phyloP scores from a whole-genome alignment of 2,329 filamentous ascomycete genomes.

The Dactylellina haptotyla region DNA sequence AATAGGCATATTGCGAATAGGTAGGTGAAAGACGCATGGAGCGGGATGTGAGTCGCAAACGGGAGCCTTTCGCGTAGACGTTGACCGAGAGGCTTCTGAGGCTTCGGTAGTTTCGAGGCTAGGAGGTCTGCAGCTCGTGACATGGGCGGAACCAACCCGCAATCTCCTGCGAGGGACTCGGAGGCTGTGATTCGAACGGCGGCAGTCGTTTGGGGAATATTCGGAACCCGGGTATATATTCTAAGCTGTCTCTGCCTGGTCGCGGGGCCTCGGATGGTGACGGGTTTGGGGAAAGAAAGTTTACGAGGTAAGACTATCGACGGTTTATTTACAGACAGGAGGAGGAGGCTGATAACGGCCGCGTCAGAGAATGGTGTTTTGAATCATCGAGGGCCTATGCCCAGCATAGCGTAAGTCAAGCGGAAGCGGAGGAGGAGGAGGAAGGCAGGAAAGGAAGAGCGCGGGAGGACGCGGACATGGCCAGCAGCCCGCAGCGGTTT shows the following conservation, averaged over 20 bases:
- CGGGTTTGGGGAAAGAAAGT: too few relatives aligned
- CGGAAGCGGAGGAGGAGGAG: neutral
- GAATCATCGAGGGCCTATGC: conserved; percentile 21
- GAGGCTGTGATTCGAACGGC: neutral
- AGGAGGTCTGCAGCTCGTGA: conserved; percentile 49
- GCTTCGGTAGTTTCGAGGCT: conserved; percentile 47
- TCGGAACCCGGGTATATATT: too few relatives aligned
- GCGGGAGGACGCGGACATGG: conserved; percentile 34
- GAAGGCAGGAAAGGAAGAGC: conserved; percentile 7
- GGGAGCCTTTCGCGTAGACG: conserved; percentile 47
- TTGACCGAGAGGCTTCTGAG: conserved; percentile 32
- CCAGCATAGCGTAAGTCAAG: neutral
- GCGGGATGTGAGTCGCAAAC: conserved; percentile 41
- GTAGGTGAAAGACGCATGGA: conserved; percentile 67
- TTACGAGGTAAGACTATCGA: too few relatives aligned
- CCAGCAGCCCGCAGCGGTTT: too few relatives aligned
- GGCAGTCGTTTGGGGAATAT: too few relatives aligned
- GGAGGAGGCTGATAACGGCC: neutral
- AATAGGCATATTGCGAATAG: conserved; percentile 84
- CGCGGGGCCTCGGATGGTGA: too few relatives aligned
- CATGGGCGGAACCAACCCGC: conserved; percentile 23
- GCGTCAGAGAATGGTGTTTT: neutral
- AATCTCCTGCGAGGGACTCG: conserved; percentile 3
- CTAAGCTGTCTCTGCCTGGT: too few relatives aligned
- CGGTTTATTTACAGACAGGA: neutral